Base-by-base conservation (phyloP, 2,329 filamentous ascomycete species). In the Camptophora hylomeconis region DNA sequence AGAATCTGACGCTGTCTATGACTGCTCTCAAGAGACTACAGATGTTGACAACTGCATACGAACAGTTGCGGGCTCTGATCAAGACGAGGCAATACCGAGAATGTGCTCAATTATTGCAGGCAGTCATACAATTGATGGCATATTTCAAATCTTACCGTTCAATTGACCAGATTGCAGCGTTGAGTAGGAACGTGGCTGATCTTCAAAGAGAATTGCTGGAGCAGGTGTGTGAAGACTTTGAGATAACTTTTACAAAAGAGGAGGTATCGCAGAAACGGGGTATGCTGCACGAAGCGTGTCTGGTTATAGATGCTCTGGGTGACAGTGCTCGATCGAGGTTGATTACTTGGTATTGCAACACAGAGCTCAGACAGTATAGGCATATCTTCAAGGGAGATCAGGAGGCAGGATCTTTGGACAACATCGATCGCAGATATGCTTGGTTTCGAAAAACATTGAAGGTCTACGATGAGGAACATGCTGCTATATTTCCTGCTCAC, bases 31-130 rank as follows among this genome's bases (percentile, higher is more conserved):
- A 98, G 63, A 71, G 89, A 25, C 67, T 98, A 45, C 89, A 98
- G 65, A 98, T 98, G 89, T 62, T 98, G 50, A 95, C 89, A 4
- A 95, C 89, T 3, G 89, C 89, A n/a, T 98, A 95, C 57, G 89
- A 95, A 51, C 89, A 98, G 59, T 66, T 98, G 33, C 72, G 80
- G 34, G 80, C 75, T 3, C 63, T 94, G 42, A 79, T 81, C 41
- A 80, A 80, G 55, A 78, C 80, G 19, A 68, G 87, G 32, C 89
- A 98, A 54, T 98, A 98, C 53, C 69, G 82, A 40, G 89, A 98
- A 53, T 95, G 89, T 50, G 86, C 87, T 10, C 84, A 92, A 46
- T 65, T 98, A 35, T 64, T 98, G 33, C 83, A 93, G 59, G 89
- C 89, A 7, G 89, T 98, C 17, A 71, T 98, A 34, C 89, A 98